Base-by-base conservation (phyloP, 2,329 filamentous ascomycete genomes). In the Aspergillus costaricaensis region DNA sequence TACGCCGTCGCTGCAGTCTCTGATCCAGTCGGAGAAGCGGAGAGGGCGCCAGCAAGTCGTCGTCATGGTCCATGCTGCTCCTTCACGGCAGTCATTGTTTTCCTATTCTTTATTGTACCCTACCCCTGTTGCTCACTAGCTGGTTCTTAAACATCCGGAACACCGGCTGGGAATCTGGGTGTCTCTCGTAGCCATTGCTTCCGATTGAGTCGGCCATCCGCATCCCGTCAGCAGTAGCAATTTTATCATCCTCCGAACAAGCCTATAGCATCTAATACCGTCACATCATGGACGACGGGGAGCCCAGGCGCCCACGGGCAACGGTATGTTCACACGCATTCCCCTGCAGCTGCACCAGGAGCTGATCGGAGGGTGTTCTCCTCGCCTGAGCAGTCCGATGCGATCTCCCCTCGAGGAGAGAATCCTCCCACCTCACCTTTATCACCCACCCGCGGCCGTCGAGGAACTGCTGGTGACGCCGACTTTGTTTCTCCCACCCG, bases 401-500 rank as follows among this genome's bases (percentile, higher is more conserved):
- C 58, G 21, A n/a, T 50, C 9, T 25, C 58, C 19, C 19, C 48
- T 3, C 57, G 44, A 14, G 27, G 58, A 43, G 55, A 44, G 23
- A 60, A 48, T 4, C 51, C 25, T 44, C 39, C 38, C 50, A 25
- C 2, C 3, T 54, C 50, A 25, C 48, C 38, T 27, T 3, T 65
- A 2, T 66, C 65, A 12, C 63, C 60, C 2, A 55, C 59, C 5
- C 38, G 58, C 15, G 53, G 44, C 44, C 44, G 41, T 5, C 63
- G 58, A 9, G 62, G 41, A 15, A 38, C 47, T 32, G 39, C 48
- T 5, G 17, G 51, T 23, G 61, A 67, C 2, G 59, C 55, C 2
- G 62, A 63, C 14, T 58, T 56, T 32, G 30, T 63, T 39, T 69
- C 68, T 7, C 67, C 66, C 1, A 62, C 60, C 2, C 57, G 61